Evolutionary conservation across 2,329 filamentous ascomycete genomes (phyloP).

Genomic region (Penicillium oxalicum): DNA sequence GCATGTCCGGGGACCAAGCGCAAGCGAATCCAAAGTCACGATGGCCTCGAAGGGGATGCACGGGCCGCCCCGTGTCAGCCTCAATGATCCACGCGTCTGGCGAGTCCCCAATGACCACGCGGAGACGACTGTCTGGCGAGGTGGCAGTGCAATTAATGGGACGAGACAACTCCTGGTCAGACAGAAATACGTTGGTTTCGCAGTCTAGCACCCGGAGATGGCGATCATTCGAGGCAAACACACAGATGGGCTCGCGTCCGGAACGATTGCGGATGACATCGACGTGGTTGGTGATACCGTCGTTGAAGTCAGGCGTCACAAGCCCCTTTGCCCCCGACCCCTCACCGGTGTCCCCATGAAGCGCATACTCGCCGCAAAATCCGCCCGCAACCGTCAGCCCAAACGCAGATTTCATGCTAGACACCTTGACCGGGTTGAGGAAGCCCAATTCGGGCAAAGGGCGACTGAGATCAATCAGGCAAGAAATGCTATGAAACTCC

Average conservation of each 20-base stretch:
- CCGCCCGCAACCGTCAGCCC: conserved; percentile 51
- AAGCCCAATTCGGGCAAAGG: conserved; percentile 34
- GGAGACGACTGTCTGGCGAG: conserved; percentile 39
- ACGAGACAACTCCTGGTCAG: conserved; percentile 33
- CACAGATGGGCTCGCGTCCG: conserved; percentile 45
- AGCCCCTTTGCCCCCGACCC: conserved; percentile 45
- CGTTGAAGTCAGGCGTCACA: conserved; percentile 29
- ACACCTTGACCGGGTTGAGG: conserved; percentile 42
- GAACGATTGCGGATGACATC: conserved; percentile 47
- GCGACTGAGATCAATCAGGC: conserved; percentile 46
- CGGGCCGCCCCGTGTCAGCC: conserved; percentile 37
- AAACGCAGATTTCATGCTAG: conserved; percentile 47
- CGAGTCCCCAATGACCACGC: conserved; percentile 42
- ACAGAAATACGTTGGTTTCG: conserved; percentile 38
- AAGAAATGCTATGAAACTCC: conserved; percentile 36
- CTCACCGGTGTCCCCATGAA: conserved; percentile 38
- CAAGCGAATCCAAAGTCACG: conserved; percentile 43
- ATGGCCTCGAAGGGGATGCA: conserved; percentile 37
- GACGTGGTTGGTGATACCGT: conserved; percentile 55
- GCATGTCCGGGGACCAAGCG: conserved; percentile 44
- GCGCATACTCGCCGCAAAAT: conserved; percentile 53
- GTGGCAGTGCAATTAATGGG: conserved; percentile 44
- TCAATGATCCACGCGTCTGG: conserved; percentile 39
- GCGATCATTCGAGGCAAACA: conserved; percentile 54
- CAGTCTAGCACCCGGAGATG: conserved; percentile 51